Evolutionary conservation across 1,139 yeast species (phyloP), one percentile per base, ranked within the genome.

Genomic region (Geotrichum candidum): DNA sequence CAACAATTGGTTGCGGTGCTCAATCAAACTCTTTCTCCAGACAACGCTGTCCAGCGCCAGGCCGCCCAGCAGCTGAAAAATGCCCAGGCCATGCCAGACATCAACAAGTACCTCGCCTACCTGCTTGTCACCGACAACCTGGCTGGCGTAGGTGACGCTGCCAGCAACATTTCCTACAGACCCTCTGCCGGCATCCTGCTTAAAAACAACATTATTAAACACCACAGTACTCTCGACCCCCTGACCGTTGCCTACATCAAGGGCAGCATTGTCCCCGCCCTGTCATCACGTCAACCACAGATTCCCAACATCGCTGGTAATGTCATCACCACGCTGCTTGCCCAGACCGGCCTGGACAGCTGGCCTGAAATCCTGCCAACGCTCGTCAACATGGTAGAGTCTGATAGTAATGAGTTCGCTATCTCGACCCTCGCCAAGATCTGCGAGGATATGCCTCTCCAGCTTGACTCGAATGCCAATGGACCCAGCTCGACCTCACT

Each of bases 261-360:
- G 68, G 76, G 80, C n/a, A 79, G 85, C 67, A 80, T 91, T 31
- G 75, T 90, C 50, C 80, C 80, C 61, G 99, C 97, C 1, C 79
- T 94, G 59, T 73, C 82, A 57, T 88, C 84, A 62, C 69, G 76
- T 0, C 84, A 84, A 65, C 73, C 78, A 23, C 77, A 89, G 69
- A 89, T 92, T 31, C 82, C 96, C 65, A 90, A 89, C 70, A 90
- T 92, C 65, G 86, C 97, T 15, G 97, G 98, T 54, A 92, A 87
- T 70, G 96, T 91, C 60, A 86, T 94, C 59, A 89, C 98, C 1
- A 82, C 96, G 0, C 76, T 94, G 52, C 88, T 92, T 68, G 80
- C 88, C 9, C 78, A 84, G n/a, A 29, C 33, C 33, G 33, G 33
- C 33, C 9, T 29, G 10, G 83, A 84, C 57, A 79, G 81, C 38